Percentiles rank a stretch among this genome's conserved stretches.
These are phyloP conservation scores for Takashimella koratensis DNA, from an alignment of 1,284 basidiomycete genomes.

Conservation along the genomic window DNA sequence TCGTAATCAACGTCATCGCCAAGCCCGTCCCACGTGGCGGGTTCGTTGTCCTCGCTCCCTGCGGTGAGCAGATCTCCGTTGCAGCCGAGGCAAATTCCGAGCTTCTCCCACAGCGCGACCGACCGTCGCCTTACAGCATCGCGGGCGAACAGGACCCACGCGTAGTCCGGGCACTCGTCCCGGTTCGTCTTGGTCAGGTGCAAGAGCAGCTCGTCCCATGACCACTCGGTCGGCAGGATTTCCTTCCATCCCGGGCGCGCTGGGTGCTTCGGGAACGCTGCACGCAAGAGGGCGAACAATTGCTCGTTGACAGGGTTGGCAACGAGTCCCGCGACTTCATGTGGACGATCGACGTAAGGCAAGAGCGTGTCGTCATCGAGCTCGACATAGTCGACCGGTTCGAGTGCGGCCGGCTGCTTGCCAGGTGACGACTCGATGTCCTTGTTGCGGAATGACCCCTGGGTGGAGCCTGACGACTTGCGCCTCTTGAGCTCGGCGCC, in stretches of 20 bases:
- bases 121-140: conserved; percentile 33
- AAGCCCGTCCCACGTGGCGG: conserved; percentile 39
- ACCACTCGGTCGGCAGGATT: conserved; percentile 39
- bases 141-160: conserved; percentile 41
- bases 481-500: conserved; percentile 32
- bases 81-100: conserved; percentile 46
- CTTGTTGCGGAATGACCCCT: conserved; percentile 2
- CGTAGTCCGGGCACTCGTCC: conserved; percentile 40
- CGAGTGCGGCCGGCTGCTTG: conserved; percentile 35
- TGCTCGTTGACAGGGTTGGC: conserved; percentile 33
- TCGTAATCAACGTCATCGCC: conserved; percentile 39
- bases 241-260: conserved; percentile 33
- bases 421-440: conserved; percentile 4
- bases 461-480: conserved; percentile 18
- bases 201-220: conserved; percentile 41
- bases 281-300: conserved; percentile 34
- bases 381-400: conserved; percentile 48
- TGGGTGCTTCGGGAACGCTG: conserved; percentile 37
- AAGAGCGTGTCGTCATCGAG: conserved; percentile 43
- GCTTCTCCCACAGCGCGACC: conserved; percentile 45
- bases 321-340: conserved; percentile 40
- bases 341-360: conserved; percentile 42
- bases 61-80: conserved; percentile 45
- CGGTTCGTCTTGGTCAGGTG: conserved; percentile 37
- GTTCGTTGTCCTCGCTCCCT: conserved; percentile 40